Conservation (phyloP, 2,329 filamentous ascomycete species). For the Drechslera avenae region DNA sequence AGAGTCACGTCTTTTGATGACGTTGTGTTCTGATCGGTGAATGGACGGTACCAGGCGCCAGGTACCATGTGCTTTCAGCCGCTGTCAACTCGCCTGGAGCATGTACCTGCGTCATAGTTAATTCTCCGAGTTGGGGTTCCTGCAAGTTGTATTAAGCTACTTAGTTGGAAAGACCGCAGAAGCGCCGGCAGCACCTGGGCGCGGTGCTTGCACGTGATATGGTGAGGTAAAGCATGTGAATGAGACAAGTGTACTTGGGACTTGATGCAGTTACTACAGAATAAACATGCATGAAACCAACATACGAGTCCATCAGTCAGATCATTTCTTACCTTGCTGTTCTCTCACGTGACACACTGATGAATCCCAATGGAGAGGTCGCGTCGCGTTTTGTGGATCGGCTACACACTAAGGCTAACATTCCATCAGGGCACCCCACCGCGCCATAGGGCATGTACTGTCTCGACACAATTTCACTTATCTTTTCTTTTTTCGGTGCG, state of each 20-base stretch:
- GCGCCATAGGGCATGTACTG: conserved; percentile 26
- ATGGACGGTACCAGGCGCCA: background rate
- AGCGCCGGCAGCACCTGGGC: background rate
- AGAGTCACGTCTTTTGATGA: background rate
- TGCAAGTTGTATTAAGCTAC: conserved; percentile 5
- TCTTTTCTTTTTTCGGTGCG: conserved; percentile 32
- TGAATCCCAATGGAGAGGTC: conserved; percentile 15
- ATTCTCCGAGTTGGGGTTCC: background rate
- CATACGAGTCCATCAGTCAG: too few species aligned
- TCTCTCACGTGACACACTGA: conserved; percentile 1
- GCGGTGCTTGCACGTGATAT: conserved; percentile 9
- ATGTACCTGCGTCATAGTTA: conserved; percentile 6
- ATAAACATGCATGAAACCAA: too few species aligned
- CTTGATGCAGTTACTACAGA: too few species aligned
- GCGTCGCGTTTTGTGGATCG: conserved; percentile 26
- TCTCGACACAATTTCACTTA: conserved; percentile 27
- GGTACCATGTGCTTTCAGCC: background rate
- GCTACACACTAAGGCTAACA: conserved; percentile 14
- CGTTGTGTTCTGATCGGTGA: background rate
- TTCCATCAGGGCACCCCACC: conserved; percentile 17
- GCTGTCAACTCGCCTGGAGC: background rate
- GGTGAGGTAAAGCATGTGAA: too few species aligned
- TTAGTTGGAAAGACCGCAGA: conserved; percentile 5
- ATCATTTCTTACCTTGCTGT: too few species aligned
- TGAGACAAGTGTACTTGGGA: too few species aligned